phyloP scores from a whole-genome alignment of 306 rosid genomes.

The Prunus armeniaca region DNA sequence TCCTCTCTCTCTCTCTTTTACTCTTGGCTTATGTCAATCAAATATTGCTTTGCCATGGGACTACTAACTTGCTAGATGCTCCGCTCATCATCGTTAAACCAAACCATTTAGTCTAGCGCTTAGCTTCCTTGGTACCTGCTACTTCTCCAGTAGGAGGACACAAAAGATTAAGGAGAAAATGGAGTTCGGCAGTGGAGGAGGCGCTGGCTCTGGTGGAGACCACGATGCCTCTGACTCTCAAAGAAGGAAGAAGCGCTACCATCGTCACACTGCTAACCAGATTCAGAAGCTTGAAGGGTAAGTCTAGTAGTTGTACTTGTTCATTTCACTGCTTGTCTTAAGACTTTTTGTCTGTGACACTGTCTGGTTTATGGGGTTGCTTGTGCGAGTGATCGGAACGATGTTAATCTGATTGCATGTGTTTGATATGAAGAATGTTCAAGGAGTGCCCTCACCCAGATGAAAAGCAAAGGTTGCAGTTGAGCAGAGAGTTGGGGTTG shows the following conservation, averaged over 20 bases:
- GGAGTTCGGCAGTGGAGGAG: slow-evolving; percentile 76
- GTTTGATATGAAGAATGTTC: slow-evolving; percentile 57
- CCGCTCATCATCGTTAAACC: neutral
- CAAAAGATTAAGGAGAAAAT: slow-evolving; percentile 20
- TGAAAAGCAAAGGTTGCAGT: slow-evolving; percentile 82
- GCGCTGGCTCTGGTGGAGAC: slow-evolving; percentile 66
- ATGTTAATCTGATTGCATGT: neutral
- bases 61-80: neutral
- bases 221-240: slow-evolving; percentile 57
- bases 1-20: neutral
- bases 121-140: neutral
- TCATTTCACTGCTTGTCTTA: neutral
- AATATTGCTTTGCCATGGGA: neutral
- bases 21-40: neutral
- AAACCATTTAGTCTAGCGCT: neutral
- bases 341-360: neutral
- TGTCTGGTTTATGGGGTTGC: neutral
- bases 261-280: slow-evolving; percentile 94
- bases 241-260: slow-evolving; percentile 78
- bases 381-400: neutral
- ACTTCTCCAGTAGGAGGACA: neutral
- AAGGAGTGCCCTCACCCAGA: slow-evolving; percentile 97
- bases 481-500: slow-evolving; percentile 87
- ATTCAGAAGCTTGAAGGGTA: slow-evolving; percentile 95
- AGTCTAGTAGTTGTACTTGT: neutral